Conservation (phyloP, 1,284 basidiomycete genomes). For the Boletellus deceptivus region DNA sequence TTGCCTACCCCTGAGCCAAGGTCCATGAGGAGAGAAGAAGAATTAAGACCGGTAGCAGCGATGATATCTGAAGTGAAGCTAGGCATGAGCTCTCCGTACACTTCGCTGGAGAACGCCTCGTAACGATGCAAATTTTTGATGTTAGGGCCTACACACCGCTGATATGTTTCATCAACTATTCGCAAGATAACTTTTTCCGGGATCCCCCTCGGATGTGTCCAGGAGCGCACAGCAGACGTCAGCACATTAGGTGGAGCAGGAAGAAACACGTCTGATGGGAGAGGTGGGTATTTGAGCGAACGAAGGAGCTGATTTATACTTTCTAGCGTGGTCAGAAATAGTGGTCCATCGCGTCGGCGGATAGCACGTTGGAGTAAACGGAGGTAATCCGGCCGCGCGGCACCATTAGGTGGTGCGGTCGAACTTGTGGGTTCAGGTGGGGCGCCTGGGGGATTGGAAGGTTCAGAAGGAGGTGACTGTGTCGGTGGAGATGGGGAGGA, state of each 20-base stretch:
- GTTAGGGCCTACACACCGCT: conserved; percentile 72
- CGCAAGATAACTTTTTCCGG: conserved; percentile 62
- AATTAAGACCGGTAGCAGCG: conserved; percentile 51
- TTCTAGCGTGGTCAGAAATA: conserved; percentile 61
- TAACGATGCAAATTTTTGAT: conserved; percentile 63
- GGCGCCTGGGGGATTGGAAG: conserved; percentile 11
- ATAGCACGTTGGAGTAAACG: conserved; percentile 64
- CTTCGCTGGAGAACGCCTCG: conserved; percentile 70
- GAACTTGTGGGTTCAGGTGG: conserved; percentile 20
- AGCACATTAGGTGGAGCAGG: conserved; percentile 47
- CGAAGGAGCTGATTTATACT: conserved; percentile 59
- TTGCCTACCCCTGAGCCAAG: conserved; percentile 80
- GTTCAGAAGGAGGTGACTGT: conserved; percentile 30
- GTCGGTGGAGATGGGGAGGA: conserved; percentile 36
- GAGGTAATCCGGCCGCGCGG: conserved; percentile 44
- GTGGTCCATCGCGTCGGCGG: conserved; percentile 59
- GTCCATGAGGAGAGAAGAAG: conserved; percentile 67
- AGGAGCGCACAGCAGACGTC: conserved; percentile 44
- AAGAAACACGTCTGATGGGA: conserved; percentile 48
- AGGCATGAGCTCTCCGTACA: conserved; percentile 77
- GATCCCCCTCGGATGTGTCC: conserved; percentile 44
- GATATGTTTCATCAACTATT: conserved; percentile 77
- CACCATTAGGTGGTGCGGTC: neutral
- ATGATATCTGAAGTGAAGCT: conserved; percentile 66
- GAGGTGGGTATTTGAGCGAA: conserved; percentile 58